Percentiles rank a stretch among this genome's conserved stretches.
phyloP scores from a whole-genome alignment of 495 filamentous ascomycete species.

The Aspergillus baeticus region DNA sequence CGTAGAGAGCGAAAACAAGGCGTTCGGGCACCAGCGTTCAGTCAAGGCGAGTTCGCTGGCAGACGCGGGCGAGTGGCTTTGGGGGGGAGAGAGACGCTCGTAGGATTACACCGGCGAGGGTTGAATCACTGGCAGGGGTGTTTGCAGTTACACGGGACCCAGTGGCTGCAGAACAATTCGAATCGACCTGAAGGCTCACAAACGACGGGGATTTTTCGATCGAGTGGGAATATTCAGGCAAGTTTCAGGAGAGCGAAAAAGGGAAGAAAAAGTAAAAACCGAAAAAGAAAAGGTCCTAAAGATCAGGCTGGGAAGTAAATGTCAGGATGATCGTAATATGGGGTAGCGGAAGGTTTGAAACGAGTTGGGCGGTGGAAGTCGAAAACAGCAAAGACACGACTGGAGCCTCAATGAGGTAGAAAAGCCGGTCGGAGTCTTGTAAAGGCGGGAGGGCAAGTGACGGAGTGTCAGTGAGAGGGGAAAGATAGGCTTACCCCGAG shows the following conservation, averaged over 20 bases:
- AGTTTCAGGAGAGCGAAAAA: conserved; percentile 6
- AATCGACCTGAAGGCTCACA: conserved; percentile 18
- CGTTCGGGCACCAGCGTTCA: conserved; percentile 43
- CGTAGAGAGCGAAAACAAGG: conserved; percentile 36
- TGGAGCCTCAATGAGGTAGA: background rate
- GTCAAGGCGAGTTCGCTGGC: conserved; percentile 32
- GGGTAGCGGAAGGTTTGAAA: conserved; percentile 11
- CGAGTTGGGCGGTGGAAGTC: background rate
- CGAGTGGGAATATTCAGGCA: conserved; percentile 8
- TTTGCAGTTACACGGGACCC: conserved; percentile 28
- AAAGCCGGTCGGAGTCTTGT: conserved; percentile 2
- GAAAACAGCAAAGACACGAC: background rate
- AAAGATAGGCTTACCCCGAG: conserved; percentile 10
- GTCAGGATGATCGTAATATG: conserved; percentile 18
- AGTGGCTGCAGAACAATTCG: conserved; percentile 27
- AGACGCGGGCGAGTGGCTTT: conserved; percentile 30
- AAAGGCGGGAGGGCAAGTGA: background rate
- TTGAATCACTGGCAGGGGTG: conserved; percentile 44
- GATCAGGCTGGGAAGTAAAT: conserved; percentile 10
- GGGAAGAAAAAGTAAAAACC: conserved; percentile 5
- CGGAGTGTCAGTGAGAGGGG: background rate
- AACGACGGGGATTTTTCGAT: conserved; percentile 16
- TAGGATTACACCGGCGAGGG: conserved; percentile 30
- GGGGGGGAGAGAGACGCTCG: conserved; percentile 16
- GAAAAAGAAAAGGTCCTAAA: conserved; percentile 11